Percentiles rank a stretch among this genome's conserved stretches.
These are phyloP conservation scores for Torulaspora delbrueckii DNA, from an alignment of 805 yeast species.

Conservation along the genomic window DNA sequence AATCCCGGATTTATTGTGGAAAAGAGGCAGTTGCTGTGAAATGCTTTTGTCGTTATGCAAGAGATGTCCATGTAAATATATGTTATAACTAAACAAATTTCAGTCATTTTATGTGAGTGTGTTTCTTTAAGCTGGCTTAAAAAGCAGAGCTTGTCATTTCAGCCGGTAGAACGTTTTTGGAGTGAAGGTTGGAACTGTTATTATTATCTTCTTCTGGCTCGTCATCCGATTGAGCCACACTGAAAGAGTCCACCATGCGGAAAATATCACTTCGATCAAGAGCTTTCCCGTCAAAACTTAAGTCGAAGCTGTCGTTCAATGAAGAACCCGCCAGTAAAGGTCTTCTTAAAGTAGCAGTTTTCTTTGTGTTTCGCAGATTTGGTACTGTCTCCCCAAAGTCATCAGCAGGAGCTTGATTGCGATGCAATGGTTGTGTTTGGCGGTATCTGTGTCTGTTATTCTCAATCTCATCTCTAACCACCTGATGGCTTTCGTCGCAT, in stretches of 20 bases:
- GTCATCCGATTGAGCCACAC: constrained; percentile 36
- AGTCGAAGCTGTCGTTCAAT: constrained; percentile 34
- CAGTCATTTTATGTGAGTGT: not conserved
- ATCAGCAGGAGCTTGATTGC: too few species aligned
- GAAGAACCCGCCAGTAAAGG: constrained; percentile 17
- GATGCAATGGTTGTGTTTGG: constrained; percentile 11
- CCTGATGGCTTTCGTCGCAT: constrained; percentile 4
- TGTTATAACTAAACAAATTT: not conserved
- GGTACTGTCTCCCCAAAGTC: not conserved
- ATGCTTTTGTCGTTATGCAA: constrained; percentile 1
- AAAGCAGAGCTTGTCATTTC: constrained; percentile 15
- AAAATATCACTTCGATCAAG: constrained; percentile 41
- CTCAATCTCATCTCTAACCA: constrained; percentile 11
- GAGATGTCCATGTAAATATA: constrained; percentile 13
- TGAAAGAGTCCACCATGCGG: constrained; percentile 39
- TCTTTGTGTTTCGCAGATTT: constrained; percentile 4
- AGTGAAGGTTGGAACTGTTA: constrained; percentile 11
- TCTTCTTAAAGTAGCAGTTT: constrained; percentile 6
- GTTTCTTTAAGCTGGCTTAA: not conserved
- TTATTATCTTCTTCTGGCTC: constrained; percentile 22
- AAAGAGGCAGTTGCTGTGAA: constrained; percentile 23
- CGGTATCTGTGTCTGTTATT: constrained; percentile 7
- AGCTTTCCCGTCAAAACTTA: constrained; percentile 45
- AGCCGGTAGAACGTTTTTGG: constrained; percentile 18
- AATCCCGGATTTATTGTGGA: constrained; percentile 60